Base-by-base conservation (phyloP, 2,329 filamentous ascomycete species). In the Didymella lethalis region DNA sequence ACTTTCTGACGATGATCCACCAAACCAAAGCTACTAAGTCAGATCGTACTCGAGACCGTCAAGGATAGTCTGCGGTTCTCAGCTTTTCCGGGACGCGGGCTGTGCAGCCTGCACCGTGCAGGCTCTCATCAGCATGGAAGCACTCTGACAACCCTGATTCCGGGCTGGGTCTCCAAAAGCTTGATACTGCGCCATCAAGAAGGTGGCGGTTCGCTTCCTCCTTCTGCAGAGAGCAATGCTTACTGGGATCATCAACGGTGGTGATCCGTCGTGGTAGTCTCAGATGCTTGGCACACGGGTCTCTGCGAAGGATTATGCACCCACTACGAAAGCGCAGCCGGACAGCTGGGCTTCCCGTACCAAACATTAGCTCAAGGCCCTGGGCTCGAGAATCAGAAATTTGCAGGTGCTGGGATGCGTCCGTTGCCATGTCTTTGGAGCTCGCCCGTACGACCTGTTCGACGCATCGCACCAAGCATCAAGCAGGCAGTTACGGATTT, bases 131-230 rank as follows among this genome's bases (percentile, higher is more conserved):
- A 70, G 62, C 64, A 59, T 23, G 44, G 41, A 61, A 68, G 54
- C 55, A 62, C 34, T 63, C 52, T 67, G 59, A 63, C 56, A 62
- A 54, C 54, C 58, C 58, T 60, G 56, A 50, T 53, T 63, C 64
- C 56, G 67, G 63, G 67, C 67, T 67, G 68, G 63, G 69, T 63
- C 64, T 66, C 64, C 62, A 66, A 46, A 47, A 49, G 29, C 38
- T 48, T 48, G 29, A 40, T 51, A 44, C 57, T 60, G 48, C 43
- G 52, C 51, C 47, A 32, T 55, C 25, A 16, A 48, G 18, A 2
- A 55, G 36, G 57, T 55, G 47, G 57, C 47, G 31, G 36, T 46
- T 55, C 31, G 43, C 43, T 48, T 43, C 29, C 43, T 44, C 38
- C 8, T 38, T 44, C 49, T 56, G 51, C 52, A 56, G 28, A 44